These are phyloP conservation scores for Fraxinus platypoda DNA, from an alignment of 305 asterid species.

Conservation along the genomic window DNA sequence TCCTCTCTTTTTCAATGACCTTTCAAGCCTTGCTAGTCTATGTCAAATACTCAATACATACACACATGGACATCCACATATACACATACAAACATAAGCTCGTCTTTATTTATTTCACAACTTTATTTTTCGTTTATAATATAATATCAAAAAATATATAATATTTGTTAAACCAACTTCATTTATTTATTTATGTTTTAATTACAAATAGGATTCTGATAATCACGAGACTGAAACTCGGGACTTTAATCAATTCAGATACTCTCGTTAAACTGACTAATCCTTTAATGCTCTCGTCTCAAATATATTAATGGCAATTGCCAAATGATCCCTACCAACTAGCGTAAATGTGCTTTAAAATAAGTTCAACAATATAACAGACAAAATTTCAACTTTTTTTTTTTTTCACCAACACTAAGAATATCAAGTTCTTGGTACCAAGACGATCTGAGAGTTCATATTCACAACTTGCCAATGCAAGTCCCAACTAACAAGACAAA, in stretches of 20 bases:
- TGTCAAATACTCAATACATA: not conserved
- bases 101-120: not conserved
- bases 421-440: not conserved
- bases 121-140: not conserved
- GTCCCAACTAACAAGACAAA: not conserved
- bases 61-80: not conserved
- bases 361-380: not conserved
- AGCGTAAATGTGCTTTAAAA: not conserved
- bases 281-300: not conserved
- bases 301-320: not conserved
- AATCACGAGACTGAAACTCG: not conserved
- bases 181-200: not conserved
- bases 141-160: no score
- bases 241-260: not conserved
- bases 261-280: not conserved
- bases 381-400: not conserved
- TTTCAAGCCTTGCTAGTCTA: not conserved
- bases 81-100: not conserved
- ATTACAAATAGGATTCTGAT: not conserved
- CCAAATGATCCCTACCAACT: not conserved
- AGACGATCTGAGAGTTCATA: not conserved
- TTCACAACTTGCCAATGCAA: not conserved
- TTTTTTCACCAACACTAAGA: not conserved
- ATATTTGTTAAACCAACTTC: no score
- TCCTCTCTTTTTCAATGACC: not conserved